Evolutionary conservation across 306 rosid genomes (phyloP), one percentile per base, ranked within the genome.

Genomic region (Amphicarpaea edgeworthii): DNA sequence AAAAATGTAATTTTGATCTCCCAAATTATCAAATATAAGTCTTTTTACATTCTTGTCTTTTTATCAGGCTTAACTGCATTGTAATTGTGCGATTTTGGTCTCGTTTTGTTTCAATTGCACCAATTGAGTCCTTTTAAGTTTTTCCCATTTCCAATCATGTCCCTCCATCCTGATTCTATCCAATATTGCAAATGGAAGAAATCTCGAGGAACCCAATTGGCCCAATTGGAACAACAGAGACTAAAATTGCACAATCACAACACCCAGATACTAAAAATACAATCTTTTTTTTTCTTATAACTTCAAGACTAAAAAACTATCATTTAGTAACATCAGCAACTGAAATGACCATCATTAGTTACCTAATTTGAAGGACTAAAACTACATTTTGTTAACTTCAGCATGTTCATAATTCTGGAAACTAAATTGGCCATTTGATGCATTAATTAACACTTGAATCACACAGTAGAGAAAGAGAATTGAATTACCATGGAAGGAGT

Each of bases 401-500:
- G 41, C 19, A 14, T 10, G 15, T 58, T 26, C 2, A 32, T 12
- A 6, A 26, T 26, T 23, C 12, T 28, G 6, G 0, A 59, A 26
- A 59, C 5, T 30, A 28, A 26, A 24, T 24, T 23, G 5, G 12
- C 3, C 34, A 60, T 7, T 30, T 60, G 23, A 60, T 16, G 23
- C n/a, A 38, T 11, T 17, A 65, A 38, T 11, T 17, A 65, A 16
- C 37, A 37, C 10, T 6, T 19, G 16, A n/a, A n/a, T 43, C 4
- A 14, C 6, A 65, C 38, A 76, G 24, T 46, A 30, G 46, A 19
- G n/a, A n/a, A 32, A 28, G 17, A 50, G 60, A 69, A 49, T 38
- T 83, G 60, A 69, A 49, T 38, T 83, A 96, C 99, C 99, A 72
- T 90, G 93, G 82, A 92, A 92, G 46, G 88, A 81, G 77, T 34